These are phyloP conservation scores for Tuber melanosporum DNA, from an alignment of 495 filamentous ascomycete genomes.

Conservation along the genomic window DNA sequence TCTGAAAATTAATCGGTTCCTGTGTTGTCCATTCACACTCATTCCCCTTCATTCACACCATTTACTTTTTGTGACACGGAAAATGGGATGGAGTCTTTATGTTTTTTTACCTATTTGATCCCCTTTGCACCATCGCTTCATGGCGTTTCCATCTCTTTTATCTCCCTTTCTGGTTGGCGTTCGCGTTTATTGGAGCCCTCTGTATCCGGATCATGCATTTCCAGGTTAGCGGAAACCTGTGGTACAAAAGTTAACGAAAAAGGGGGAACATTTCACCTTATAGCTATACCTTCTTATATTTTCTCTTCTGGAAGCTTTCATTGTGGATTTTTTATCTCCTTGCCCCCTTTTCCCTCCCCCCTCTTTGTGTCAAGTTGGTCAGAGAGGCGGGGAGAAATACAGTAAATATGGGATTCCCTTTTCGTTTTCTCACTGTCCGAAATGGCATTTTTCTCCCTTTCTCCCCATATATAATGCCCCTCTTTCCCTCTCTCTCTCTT, in stretches of 20 bases:
- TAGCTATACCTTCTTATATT: neutral
- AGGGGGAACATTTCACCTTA: neutral
- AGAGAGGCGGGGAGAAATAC: neutral
- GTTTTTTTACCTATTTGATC: neutral
- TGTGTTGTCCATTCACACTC: constrained; percentile 7
- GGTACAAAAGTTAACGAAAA: constrained; percentile 1
- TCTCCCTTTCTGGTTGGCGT: neutral
- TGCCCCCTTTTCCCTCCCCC: neutral
- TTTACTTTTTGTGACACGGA: constrained; percentile 4
- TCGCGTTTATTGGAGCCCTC: neutral
- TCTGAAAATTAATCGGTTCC: constrained; percentile 10
- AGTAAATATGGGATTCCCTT: constrained; percentile 2
- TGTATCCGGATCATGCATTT: constrained; percentile 4
- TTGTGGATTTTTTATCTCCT: constrained; percentile 2
- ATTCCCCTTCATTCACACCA: constrained; percentile 4
- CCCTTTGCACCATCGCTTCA: neutral
- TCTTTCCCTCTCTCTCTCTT: constrained; percentile 14
- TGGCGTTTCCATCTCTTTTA: neutral
- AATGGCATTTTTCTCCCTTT: constrained; percentile 3
- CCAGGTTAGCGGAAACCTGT: constrained; percentile 1
- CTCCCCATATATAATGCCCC: constrained; percentile 23
- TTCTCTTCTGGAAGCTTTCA: neutral
- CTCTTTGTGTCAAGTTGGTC: neutral
- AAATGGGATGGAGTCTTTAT: neutral
- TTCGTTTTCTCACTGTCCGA: neutral